phyloP scores from a whole-genome alignment of 2,329 filamentous ascomycete species.

The Stemphylium beticola region DNA sequence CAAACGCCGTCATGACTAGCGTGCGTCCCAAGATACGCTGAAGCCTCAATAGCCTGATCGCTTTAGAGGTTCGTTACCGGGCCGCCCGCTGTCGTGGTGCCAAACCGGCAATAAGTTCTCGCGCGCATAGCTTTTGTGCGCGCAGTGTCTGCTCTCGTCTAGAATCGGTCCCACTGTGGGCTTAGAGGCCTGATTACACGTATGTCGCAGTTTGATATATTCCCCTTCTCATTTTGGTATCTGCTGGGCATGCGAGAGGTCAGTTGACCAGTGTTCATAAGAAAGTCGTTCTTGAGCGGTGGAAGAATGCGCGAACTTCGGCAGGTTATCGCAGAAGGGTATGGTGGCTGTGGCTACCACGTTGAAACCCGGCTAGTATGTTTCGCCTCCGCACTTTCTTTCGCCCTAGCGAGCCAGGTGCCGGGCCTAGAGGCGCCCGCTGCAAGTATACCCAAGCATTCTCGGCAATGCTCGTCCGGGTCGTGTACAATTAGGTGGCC shows the following conservation, averaged over 20 bases:
- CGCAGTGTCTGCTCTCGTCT: neutral
- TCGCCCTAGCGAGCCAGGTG: neutral
- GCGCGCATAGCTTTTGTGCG: too few relatives aligned
- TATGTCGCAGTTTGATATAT: neutral
- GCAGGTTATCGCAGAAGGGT: slow-evolving; percentile 1
- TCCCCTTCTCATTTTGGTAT: neutral
- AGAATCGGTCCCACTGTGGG: too few relatives aligned
- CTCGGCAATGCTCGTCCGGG: slow-evolving; percentile 2
- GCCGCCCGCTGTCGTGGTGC: neutral
- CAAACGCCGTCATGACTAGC: neutral
- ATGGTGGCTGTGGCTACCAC: neutral
- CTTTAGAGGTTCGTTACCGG: neutral
- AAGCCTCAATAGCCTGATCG: neutral
- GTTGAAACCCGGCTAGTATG: neutral
- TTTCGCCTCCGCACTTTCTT: slow-evolving; percentile 5
- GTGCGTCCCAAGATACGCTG: neutral
- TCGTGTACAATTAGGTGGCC: too few relatives aligned
- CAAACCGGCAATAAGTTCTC: neutral
- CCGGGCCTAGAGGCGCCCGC: neutral
- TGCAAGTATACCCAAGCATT: slow-evolving; percentile 1
- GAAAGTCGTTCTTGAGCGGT: slow-evolving; percentile 98
- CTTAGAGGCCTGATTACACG: neutral
- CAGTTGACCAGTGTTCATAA: slow-evolving; percentile 98
- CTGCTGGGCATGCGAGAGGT: neutral
- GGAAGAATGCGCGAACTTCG: slow-evolving; percentile 65